These are phyloP conservation scores for Silene vulgaris DNA, from an alignment of 179 eudicot species.

Conservation along the genomic window DNA sequence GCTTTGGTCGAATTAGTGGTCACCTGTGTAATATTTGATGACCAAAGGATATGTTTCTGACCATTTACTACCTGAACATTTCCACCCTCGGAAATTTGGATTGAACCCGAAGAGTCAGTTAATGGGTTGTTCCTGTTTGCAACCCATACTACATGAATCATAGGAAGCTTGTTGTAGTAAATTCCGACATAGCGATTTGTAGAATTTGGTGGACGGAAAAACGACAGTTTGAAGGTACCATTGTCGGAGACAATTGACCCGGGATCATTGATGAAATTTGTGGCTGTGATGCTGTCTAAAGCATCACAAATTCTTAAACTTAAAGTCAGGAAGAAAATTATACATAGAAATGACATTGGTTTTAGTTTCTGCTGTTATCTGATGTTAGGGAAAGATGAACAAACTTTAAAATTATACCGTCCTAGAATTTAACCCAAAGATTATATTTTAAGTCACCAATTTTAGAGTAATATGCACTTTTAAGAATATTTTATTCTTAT, in stretches of 20 bases:
- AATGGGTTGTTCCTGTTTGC: constrained; percentile 38
- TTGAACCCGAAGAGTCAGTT: constrained; percentile 25
- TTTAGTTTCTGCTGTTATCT: background rate
- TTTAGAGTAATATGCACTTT: background rate
- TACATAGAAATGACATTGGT: constrained; percentile 9
- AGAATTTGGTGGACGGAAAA: constrained; percentile 28
- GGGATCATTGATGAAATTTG: constrained; percentile 19
- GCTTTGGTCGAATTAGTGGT: constrained; percentile 21
- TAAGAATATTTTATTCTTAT: background rate
- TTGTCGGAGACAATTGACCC: constrained; percentile 22
- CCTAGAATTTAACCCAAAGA: background rate
- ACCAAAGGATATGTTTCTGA: constrained; percentile 28
- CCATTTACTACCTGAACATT: constrained; percentile 26
- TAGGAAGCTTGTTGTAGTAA: constrained; percentile 28
- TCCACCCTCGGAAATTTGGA: constrained; percentile 28
- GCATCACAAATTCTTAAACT: background rate
- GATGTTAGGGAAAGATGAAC: background rate
- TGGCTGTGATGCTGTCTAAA: constrained; percentile 9
- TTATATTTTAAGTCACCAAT: background rate
- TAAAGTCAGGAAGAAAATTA: constrained; percentile 16
- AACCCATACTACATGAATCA: constrained; percentile 29
- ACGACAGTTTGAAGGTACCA: constrained; percentile 22
- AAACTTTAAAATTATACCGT: no score
- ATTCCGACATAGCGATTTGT: constrained; percentile 32
- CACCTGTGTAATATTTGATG: constrained; percentile 22